phyloP scores from a whole-genome alignment of 805 yeast species.

The Sugiyamaella lignohabitans region DNA sequence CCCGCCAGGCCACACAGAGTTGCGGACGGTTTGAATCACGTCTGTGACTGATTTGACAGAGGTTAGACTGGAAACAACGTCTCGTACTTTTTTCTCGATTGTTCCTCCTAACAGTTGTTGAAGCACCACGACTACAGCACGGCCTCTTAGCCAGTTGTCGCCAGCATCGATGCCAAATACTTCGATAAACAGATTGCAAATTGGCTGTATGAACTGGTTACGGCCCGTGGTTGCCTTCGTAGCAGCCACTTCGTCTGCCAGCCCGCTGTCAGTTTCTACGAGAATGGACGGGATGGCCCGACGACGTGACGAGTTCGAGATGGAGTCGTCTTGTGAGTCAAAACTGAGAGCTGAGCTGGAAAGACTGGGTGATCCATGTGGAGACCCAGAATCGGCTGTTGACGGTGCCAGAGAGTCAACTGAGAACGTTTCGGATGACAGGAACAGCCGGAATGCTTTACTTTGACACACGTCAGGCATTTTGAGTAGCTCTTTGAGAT shows the following conservation, averaged over 20 bases:
- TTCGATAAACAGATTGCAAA: constrained; percentile 67
- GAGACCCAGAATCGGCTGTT: neutral
- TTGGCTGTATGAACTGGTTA: constrained; percentile 65
- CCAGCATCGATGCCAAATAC: constrained; percentile 60
- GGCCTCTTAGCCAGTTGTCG: constrained; percentile 75
- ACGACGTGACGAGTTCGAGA: neutral
- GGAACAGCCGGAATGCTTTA: constrained; percentile 63
- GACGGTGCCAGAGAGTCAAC: constrained; percentile 17
- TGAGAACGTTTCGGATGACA: constrained; percentile 63
- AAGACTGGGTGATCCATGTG: neutral
- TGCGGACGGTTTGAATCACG: constrained; percentile 23
- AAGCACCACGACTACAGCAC: constrained; percentile 71
- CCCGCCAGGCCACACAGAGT: constrained; percentile 48
- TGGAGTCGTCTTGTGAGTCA: neutral
- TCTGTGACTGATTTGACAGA: constrained; percentile 16
- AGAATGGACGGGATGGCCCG: neutral
- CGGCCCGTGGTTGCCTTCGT: constrained; percentile 8
- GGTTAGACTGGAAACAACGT: constrained; percentile 32
- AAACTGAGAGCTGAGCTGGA: neutral
- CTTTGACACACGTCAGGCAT: constrained; percentile 70
- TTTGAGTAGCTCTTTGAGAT: constrained; percentile 49
- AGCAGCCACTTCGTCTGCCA: constrained; percentile 4
- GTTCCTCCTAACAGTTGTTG: constrained; percentile 87
- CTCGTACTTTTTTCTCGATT: constrained; percentile 58
- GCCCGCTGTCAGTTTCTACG: neutral